Evolutionary conservation across 2,329 filamentous ascomycete genomes (phyloP).

Genomic region (Fusarium tricinctum): DNA sequence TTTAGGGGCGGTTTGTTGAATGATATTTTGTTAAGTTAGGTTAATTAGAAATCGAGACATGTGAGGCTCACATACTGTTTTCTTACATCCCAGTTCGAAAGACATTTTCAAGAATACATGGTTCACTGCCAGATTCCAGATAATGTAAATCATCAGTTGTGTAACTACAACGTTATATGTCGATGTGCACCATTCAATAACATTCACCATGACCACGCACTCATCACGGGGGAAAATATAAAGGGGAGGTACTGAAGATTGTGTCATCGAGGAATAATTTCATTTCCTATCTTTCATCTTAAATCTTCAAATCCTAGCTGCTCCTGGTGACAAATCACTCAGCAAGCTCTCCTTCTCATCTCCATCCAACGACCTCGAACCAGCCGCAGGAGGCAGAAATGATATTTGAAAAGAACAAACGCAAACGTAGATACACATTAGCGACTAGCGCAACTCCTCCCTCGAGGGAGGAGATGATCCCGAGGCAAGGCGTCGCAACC

Average conservation of each 20-base stretch:
- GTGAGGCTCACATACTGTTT: no score
- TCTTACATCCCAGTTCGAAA: no score
- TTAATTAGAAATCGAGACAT: no score
- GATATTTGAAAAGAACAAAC: conserved; percentile 45
- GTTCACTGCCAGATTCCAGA: no score
- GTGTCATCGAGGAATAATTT: conserved; percentile 40
- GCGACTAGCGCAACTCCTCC: conserved; percentile 46
- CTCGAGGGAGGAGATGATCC: conserved; percentile 18
- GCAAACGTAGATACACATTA: conserved; percentile 50
- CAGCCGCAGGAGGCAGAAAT: conserved; percentile 40
- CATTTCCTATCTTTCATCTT: conserved; percentile 49
- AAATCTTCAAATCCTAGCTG: conserved; percentile 44
- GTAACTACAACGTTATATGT: not conserved
- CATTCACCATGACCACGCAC: not conserved
- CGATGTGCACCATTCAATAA: not conserved
- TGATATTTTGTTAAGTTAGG: no score
- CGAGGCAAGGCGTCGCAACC: conserved; percentile 35
- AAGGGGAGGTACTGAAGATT: not conserved
- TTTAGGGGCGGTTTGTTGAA: no score
- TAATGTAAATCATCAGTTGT: no score
- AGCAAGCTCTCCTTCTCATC: conserved; percentile 32
- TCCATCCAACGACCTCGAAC: conserved; percentile 45
- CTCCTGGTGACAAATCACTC: conserved; percentile 15
- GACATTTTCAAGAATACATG: no score
- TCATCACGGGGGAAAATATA: not conserved